A percentile compares a stretch with the other conserved stretches of the same genome.
Conservation (phyloP, 345 rosid species). For the Syzygium aqueum region DNA sequence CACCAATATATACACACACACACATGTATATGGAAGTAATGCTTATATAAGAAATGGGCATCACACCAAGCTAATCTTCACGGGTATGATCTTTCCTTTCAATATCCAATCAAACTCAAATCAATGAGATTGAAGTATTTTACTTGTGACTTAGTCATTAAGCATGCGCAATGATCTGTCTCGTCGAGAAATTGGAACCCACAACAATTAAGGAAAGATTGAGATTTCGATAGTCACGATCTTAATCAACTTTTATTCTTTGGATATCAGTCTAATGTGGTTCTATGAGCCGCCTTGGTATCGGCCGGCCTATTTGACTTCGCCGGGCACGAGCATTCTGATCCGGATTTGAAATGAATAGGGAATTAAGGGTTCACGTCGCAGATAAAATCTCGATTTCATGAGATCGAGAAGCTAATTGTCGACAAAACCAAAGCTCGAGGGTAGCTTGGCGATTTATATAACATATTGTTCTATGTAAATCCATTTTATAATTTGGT, state of each 20-base stretch:
- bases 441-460: fast-evolving
- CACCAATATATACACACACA: background rate
- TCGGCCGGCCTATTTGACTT: background rate
- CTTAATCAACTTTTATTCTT: background rate
- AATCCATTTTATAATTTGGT: background rate
- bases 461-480: background rate
- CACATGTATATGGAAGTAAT: background rate
- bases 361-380: fast-evolving
- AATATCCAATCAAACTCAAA: background rate
- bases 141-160: background rate
- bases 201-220: background rate
- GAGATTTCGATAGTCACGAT: fast-evolving
- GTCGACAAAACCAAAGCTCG: background rate
- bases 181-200: background rate
- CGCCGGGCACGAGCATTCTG: fast-evolving
- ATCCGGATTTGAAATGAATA: fast-evolving
- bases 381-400: background rate
- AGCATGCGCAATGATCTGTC: background rate
- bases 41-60: background rate
- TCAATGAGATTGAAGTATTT: background rate
- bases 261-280: fast-evolving
- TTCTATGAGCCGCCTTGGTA: fast-evolving
- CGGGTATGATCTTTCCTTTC: background rate
- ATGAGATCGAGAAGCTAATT: background rate
- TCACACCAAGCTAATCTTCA: background rate